Evolutionary conservation across 148 eudicot genomes (phyloP).

Genomic region (Cornus florida): DNA sequence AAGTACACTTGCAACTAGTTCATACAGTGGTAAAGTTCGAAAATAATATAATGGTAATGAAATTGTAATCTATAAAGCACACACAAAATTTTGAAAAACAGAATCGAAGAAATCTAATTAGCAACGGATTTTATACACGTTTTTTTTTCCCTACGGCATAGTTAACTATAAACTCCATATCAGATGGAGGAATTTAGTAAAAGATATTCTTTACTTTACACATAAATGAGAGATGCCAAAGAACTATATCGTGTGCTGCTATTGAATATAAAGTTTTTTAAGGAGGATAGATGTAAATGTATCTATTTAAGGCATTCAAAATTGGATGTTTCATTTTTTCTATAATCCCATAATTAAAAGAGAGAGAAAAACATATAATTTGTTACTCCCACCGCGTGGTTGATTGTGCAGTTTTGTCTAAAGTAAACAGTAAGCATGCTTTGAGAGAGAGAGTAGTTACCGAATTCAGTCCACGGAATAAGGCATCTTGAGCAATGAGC

Average conservation of each 20-base stretch:
- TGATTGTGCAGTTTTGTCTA: background rate
- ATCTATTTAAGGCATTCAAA: background rate
- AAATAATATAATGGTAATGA: background rate
- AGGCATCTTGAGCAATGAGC: constrained; percentile 55
- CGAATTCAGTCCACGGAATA: constrained; percentile 49
- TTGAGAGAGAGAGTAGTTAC: constrained; percentile 19
- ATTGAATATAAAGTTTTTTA: no score
- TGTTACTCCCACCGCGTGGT: background rate
- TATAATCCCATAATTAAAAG: no score
- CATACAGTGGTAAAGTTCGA: background rate
- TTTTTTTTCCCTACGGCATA: no score
- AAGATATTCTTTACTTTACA: no score
- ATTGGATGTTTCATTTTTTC: no score
- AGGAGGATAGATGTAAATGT: background rate
- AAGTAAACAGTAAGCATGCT: background rate
- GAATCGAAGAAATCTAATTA: background rate
- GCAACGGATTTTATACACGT: no score
- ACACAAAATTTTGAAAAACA: background rate
- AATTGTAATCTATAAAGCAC: background rate
- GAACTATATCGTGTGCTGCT: background rate
- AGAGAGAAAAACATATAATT: background rate
- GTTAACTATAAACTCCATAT: background rate
- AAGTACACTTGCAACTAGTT: background rate
- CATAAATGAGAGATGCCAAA: background rate
- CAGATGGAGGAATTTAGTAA: background rate